These are phyloP conservation scores for Euphrasia confusa DNA, from an alignment of 257 asterid species.

Conservation along the genomic window DNA sequence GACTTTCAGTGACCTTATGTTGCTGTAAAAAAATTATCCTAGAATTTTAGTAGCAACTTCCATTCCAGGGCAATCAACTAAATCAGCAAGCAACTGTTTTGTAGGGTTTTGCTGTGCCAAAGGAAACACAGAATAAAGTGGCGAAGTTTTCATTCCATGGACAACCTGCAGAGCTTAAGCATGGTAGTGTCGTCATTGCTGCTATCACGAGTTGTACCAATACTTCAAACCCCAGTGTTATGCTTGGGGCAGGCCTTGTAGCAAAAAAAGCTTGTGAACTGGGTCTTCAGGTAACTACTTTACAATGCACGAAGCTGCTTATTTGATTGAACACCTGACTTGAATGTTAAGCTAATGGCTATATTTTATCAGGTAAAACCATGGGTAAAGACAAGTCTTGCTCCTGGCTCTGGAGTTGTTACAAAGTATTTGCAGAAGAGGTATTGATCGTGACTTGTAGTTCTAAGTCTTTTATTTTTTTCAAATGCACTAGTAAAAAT, in stretches of 20 bases:
- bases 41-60: neutral
- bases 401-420: conserved; percentile 95
- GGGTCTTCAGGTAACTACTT: conserved; percentile 64
- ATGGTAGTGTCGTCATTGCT: conserved; percentile 94
- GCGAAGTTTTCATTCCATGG: conserved; percentile 77
- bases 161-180: conserved; percentile 85
- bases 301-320: neutral
- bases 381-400: conserved; percentile 95
- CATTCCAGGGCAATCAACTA: neutral
- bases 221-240: conserved; percentile 95
- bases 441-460: conserved; percentile 33
- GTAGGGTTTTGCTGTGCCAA: conserved; percentile 91
- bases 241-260: conserved; percentile 95
- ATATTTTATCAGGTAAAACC: conserved; percentile 71
- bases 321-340: neutral
- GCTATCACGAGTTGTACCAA: conserved; percentile 96
- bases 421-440: conserved; percentile 75
- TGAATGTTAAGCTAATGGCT: conserved; percentile 22
- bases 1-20: neutral
- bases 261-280: conserved; percentile 85
- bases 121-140: conserved; percentile 75
- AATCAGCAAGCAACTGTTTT: neutral
- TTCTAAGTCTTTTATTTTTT: conserved; percentile 16
- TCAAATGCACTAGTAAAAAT: conserved; percentile 4
- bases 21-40: neutral